Conservation (phyloP, 2,329 filamentous ascomycete species). For the Cercospora sp. region DNA sequence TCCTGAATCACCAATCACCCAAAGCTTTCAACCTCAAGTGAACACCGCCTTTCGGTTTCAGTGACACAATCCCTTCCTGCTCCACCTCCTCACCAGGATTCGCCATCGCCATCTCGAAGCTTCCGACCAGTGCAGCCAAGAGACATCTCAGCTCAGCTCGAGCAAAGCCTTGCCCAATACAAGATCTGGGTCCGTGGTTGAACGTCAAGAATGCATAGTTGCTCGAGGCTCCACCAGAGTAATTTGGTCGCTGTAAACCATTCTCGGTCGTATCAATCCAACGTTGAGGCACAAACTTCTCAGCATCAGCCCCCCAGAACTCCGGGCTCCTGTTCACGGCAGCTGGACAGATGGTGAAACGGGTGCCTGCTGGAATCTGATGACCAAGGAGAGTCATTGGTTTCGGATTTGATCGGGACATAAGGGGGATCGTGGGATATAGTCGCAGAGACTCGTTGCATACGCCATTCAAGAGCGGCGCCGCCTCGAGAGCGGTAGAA, state of each 20-base stretch:
- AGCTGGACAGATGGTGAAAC: slow-evolving; percentile 43
- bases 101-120: slow-evolving; percentile 31
- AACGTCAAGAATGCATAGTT: slow-evolving; percentile 31
- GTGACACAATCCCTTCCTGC: slow-evolving; percentile 30
- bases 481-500: slow-evolving; percentile 43
- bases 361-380: slow-evolving; percentile 43
- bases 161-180: slow-evolving; percentile 78
- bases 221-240: slow-evolving; percentile 72
- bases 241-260: slow-evolving; percentile 39
- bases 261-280: slow-evolving; percentile 45
- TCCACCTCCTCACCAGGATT: slow-evolving; percentile 30
- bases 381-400: slow-evolving; percentile 45
- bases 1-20: slow-evolving; percentile 20
- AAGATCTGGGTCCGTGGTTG: slow-evolving; percentile 67
- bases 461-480: slow-evolving; percentile 49
- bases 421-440: slow-evolving; percentile 51
- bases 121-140: slow-evolving; percentile 32
- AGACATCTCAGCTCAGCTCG: slow-evolving; percentile 35
- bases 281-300: slow-evolving; percentile 46
- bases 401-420: slow-evolving; percentile 46
- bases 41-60: slow-evolving; percentile 33
- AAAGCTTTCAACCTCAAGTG: slow-evolving; percentile 27
- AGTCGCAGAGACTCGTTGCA: slow-evolving; percentile 49
- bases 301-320: slow-evolving; percentile 47
- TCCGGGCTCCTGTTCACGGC: slow-evolving; percentile 45